Base-by-base conservation (phyloP, 306 rosid genomes). In the Trifolium dubium region DNA sequence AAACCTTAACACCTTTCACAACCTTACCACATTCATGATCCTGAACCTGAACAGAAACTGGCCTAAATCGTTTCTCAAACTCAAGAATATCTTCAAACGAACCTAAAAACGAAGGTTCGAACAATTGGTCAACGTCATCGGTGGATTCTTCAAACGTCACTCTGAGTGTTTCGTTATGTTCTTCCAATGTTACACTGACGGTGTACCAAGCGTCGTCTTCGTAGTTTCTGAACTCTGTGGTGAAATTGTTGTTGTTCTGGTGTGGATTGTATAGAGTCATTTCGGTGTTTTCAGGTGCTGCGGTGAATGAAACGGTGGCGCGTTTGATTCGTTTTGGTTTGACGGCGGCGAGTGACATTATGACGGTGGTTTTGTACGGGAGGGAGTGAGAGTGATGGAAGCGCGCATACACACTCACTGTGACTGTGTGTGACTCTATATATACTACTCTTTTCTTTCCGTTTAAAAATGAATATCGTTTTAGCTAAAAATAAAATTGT, bases 201-300 rank as follows among this genome's bases (percentile, higher is more conserved):
- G 76, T 5, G 47, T 84, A 84, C 88, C 88, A 84, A 0, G 85
- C 88, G 0, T 81, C 88, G 6, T 84, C 88, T 0, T 70, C 55
- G 28, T 17, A 15, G 0, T 64, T 10, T 71, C 62, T 43, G 66
- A 77, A 84, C 55, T 84, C 88, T 4, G 58, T 34, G 4, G 8
- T 10, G 71, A 70, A 64, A 0, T 0, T 14, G 28, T 23, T 23
- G 23, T 44, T 5, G 4, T 44, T 44, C n/a, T 44, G 15, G 3
- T 44, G 2, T 0, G 13, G n/a, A 44, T 10, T 5, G 50, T 4
- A 3, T 10, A 41, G 3, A 13, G 3, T 10, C 3, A 3, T 41
- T 41, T 41, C 14, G 5, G 5, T 9, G 2, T 41, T 13, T 41
- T 10, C 12, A 11, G 2, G 14, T 11, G 47, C 14, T 4, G 11